These are phyloP conservation scores for Vitis labrusca DNA, from an alignment of 164 flowering plant species.

Conservation along the genomic window DNA sequence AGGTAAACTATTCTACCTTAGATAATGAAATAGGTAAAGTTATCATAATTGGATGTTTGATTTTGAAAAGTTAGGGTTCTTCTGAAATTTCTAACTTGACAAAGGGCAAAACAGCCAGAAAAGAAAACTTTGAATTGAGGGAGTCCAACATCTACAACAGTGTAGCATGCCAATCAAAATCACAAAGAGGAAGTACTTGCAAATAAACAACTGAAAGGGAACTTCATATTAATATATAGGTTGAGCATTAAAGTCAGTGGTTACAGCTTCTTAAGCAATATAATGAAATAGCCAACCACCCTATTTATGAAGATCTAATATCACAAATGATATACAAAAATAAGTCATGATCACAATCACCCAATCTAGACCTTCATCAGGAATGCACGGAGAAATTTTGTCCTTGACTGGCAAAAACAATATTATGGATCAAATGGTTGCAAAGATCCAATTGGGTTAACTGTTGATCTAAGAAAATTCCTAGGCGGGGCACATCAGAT, in stretches of 20 bases:
- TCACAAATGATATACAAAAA: too few species aligned
- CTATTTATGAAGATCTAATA: too few species aligned
- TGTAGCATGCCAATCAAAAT: too few species aligned
- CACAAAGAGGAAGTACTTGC: background rate
- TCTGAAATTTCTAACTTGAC: background rate
- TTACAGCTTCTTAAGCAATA: background rate
- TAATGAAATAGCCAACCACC: too few species aligned
- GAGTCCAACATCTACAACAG: background rate
- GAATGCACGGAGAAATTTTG: background rate
- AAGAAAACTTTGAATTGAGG: background rate
- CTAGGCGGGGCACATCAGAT: background rate
- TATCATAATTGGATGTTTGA: too few species aligned
- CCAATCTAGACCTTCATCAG: background rate
- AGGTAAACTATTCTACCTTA: too few species aligned
- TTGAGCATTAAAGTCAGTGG: background rate
- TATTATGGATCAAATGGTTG: background rate
- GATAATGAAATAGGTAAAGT: too few species aligned
- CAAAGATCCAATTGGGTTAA: background rate
- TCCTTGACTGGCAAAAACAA: background rate
- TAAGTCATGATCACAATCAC: background rate
- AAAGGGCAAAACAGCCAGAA: background rate
- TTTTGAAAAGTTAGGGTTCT: background rate
- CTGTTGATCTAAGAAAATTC: background rate
- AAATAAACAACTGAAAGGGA: background rate
- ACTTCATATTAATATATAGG: background rate